These are phyloP conservation scores for Cordyceps farinosa DNA, from an alignment of 2,329 filamentous ascomycete species.

Conservation along the genomic window DNA sequence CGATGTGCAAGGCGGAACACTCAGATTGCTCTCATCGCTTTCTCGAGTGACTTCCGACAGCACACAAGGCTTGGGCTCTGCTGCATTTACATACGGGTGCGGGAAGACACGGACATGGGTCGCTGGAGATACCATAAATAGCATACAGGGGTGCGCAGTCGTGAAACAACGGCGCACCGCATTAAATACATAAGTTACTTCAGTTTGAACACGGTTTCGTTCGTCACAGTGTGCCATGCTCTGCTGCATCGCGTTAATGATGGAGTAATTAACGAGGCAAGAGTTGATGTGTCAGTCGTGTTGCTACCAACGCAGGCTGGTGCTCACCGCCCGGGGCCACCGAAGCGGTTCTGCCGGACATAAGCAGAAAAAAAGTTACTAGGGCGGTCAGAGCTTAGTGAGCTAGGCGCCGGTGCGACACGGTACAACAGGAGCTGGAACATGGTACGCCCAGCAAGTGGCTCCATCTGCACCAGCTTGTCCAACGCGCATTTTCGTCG, in stretches of 20 bases:
- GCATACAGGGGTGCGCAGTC: constrained; percentile 1
- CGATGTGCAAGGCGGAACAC: background rate
- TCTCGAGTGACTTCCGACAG: background rate
- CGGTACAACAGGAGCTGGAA: background rate
- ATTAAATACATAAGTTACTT: background rate
- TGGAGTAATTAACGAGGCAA: background rate
- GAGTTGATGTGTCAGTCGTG: background rate
- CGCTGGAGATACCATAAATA: constrained; percentile 6
- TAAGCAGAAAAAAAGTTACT: background rate
- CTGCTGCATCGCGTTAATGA: background rate
- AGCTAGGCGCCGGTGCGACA: background rate
- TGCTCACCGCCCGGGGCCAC: constrained; percentile 1
- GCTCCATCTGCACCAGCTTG: background rate
- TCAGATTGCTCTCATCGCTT: background rate
- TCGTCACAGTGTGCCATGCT: background rate
- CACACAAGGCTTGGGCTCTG: background rate
- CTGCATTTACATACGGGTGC: constrained; percentile 8
- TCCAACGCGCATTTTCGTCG: constrained; percentile 11
- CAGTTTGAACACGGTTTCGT: background rate
- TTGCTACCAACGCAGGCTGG: background rate
- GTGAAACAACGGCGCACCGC: background rate
- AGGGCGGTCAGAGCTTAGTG: constrained; percentile 9
- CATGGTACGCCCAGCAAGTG: background rate
- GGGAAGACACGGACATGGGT: background rate
- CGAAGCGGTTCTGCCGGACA: constrained; percentile 10